phyloP scores from a whole-genome alignment of 2,329 filamentous ascomycete genomes.

The Myriosclerotinia curreyana region DNA sequence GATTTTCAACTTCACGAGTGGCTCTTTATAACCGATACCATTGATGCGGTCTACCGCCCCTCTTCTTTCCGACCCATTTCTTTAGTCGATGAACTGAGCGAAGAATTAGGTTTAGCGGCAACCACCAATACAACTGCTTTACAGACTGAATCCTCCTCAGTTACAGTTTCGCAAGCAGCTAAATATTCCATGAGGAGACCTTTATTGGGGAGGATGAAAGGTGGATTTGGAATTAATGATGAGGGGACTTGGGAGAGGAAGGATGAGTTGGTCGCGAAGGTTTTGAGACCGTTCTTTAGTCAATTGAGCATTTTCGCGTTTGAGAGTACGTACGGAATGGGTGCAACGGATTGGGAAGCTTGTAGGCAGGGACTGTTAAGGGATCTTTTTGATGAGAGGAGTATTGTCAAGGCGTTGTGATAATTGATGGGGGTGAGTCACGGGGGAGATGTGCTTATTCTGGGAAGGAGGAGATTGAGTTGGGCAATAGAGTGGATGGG shows the following conservation, averaged over 20 bases:
- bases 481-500: neutral
- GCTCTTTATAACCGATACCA: slow-evolving; percentile 95
- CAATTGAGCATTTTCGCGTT: slow-evolving; percentile 91
- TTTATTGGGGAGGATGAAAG: slow-evolving; percentile 40
- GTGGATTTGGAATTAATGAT: slow-evolving; percentile 48
- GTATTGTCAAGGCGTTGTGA: slow-evolving; percentile 54
- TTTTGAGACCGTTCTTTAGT: slow-evolving; percentile 84
- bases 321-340: slow-evolving; percentile 88
- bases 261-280: slow-evolving; percentile 69
- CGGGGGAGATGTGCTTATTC: neutral
- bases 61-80: slow-evolving; percentile 66
- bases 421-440: neutral
- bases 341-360: slow-evolving; percentile 59
- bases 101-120: slow-evolving; percentile 54
- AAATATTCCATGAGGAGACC: slow-evolving; percentile 38
- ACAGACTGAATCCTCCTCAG: slow-evolving; percentile 28
- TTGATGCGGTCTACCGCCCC: slow-evolving; percentile 88
- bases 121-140: slow-evolving; percentile 20
- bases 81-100: slow-evolving; percentile 79
- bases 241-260: slow-evolving; percentile 57
- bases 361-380: slow-evolving; percentile 63
- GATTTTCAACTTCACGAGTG: slow-evolving; percentile 98
- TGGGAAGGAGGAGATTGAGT: neutral
- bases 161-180: slow-evolving; percentile 26
- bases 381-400: slow-evolving; percentile 79